phyloP scores from a whole-genome alignment of 805 yeast species.

The Candida gorgasii region DNA sequence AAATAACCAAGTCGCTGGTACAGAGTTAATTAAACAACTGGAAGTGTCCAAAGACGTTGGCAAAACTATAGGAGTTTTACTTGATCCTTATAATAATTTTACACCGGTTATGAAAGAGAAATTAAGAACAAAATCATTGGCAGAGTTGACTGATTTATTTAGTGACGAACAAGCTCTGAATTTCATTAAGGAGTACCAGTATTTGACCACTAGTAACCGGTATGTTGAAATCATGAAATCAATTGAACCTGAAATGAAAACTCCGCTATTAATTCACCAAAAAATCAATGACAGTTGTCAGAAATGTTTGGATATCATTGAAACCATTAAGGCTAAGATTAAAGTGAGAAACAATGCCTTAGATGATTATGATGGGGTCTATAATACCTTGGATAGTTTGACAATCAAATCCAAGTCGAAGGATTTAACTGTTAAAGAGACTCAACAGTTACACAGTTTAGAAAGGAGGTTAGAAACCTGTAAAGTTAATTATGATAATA shows the following conservation, averaged over 20 bases:
- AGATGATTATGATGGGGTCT: constrained; percentile 38
- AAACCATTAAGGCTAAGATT: constrained; percentile 8
- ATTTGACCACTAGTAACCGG: constrained; percentile 9
- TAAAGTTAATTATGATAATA: constrained; percentile 29
- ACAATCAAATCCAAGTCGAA: constrained; percentile 39
- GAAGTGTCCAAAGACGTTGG: constrained; percentile 5
- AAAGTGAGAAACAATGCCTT: constrained; percentile 26
- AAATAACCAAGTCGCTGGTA: constrained; percentile 12
- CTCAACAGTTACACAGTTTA: constrained; percentile 23
- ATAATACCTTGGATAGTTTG: constrained; percentile 28
- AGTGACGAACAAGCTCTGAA: not conserved
- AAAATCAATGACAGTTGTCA: constrained; percentile 1
- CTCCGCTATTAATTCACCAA: not conserved
- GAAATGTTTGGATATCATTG: constrained; percentile 9
- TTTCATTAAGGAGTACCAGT: constrained; percentile 6
- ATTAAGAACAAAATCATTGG: constrained; percentile 6
- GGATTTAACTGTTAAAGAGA: constrained; percentile 29
- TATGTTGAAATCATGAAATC: not conserved
- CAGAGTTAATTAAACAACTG: not conserved
- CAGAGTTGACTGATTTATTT: not conserved
- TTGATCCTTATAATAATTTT: constrained; percentile 24
- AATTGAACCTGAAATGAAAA: not conserved
- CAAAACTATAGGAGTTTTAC: constrained; percentile 8
- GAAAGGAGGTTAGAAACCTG: constrained; percentile 27
- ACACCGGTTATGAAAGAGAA: constrained; percentile 8